Evolutionary conservation across 1,284 basidiomycete species (phyloP).

Genomic region (Chalciporus sp.): DNA sequence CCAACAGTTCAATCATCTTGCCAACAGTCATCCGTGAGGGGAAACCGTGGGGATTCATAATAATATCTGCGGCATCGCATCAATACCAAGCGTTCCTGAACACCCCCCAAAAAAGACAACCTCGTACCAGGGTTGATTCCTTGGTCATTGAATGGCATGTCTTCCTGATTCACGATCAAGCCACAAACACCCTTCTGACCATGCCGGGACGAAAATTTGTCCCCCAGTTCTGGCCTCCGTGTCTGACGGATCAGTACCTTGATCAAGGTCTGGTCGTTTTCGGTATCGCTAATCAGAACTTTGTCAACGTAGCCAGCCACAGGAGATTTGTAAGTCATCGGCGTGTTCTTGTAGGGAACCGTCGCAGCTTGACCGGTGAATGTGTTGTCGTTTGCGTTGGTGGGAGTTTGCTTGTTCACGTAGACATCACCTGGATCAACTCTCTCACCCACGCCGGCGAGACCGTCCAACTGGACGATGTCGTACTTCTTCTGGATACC

Average conservation of each 20-base stretch:
- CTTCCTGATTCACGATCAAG: constrained; percentile 96
- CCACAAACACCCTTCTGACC: constrained; percentile 99
- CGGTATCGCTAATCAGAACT: constrained; percentile 94
- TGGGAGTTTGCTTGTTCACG: constrained; percentile 95
- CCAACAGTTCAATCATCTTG: constrained; percentile 98
- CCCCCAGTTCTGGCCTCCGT: constrained; percentile 92
- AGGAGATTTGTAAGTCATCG: constrained; percentile 90
- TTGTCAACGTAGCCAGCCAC: constrained; percentile 97
- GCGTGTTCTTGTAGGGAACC: constrained; percentile 86
- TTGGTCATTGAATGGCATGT: constrained; percentile 99
- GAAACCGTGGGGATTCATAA: constrained; percentile 99
- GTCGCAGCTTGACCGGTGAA: constrained; percentile 79
- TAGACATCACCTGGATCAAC: constrained; percentile 94
- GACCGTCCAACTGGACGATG: constrained; percentile 89
- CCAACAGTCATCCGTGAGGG: constrained; percentile 99
- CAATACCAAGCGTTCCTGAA: constrained; percentile 5
- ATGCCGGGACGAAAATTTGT: constrained; percentile 98
- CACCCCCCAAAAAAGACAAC: background rate
- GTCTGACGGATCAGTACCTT: constrained; percentile 99
- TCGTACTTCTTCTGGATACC: constrained; percentile 83
- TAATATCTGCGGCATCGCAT: constrained; percentile 69
- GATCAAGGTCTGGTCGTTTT: constrained; percentile 96
- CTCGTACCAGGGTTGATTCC: constrained; percentile 86
- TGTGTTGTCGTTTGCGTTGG: constrained; percentile 85
- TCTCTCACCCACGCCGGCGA: constrained; percentile 93